phyloP scores from a whole-genome alignment of 495 filamentous ascomycete genomes.

The Aspergillus cavernicola region DNA sequence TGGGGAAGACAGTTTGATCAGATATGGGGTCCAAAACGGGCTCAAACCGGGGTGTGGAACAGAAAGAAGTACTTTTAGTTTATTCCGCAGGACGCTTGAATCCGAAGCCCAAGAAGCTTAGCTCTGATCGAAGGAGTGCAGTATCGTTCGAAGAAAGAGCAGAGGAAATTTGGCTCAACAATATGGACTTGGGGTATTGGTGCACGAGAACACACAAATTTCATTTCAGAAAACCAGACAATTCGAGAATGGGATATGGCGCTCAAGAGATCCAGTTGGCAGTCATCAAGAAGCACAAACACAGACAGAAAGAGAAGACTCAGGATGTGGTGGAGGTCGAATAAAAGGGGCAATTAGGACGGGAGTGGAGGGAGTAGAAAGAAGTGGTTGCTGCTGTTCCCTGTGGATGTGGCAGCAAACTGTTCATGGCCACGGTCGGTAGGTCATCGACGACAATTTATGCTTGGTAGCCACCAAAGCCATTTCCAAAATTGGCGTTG shows the following conservation, averaged over 20 bases:
- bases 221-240: conserved; percentile 41
- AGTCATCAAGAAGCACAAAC: conserved; percentile 26
- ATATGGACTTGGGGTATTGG: conserved; percentile 48
- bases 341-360: conserved; percentile 11
- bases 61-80: conserved; percentile 38
- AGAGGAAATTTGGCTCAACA: conserved; percentile 36
- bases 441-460: conserved; percentile 24
- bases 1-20: conserved; percentile 28
- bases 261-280: conserved; percentile 43
- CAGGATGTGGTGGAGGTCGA: conserved; percentile 8
- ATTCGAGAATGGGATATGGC: conserved; percentile 36
- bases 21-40: conserved; percentile 22
- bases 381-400: conserved; percentile 3
- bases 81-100: conserved; percentile 36
- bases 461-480: conserved; percentile 53
- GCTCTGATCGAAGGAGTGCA: conserved; percentile 30
- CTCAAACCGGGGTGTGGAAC: conserved; percentile 26
- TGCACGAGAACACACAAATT: conserved; percentile 46
- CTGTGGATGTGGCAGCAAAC: neutral
- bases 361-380: conserved; percentile 12
- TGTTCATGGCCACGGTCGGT: conserved; percentile 4
- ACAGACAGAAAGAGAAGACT: conserved; percentile 11
- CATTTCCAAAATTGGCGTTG: conserved; percentile 48
- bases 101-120: conserved; percentile 36
- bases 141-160: conserved; percentile 30